phyloP scores from a whole-genome alignment of 208 protist species.

The Trypanosomatidae sp. region DNA sequence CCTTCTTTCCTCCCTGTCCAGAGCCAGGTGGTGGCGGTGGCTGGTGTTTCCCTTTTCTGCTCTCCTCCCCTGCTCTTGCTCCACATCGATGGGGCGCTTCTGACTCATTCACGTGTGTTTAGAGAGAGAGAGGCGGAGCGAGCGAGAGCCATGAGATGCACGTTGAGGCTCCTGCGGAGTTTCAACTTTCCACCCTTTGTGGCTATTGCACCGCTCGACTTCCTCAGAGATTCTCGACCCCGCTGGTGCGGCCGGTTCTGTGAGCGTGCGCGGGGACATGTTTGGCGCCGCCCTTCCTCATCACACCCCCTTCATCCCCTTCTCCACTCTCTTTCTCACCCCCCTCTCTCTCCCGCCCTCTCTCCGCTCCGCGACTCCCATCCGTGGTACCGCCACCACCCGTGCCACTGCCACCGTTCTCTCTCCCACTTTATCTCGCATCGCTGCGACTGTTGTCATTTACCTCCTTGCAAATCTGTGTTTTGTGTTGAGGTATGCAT shows the following conservation, averaged over 20 bases:
- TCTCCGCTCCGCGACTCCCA: background rate
- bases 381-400: background rate
- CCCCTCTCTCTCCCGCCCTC: background rate
- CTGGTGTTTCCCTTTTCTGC: background rate
- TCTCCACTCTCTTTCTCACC: slow-evolving; percentile 1
- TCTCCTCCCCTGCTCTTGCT: background rate
- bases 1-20: background rate
- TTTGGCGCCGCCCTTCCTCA: background rate
- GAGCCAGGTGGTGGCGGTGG: background rate
- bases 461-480: background rate
- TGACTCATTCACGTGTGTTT: background rate
- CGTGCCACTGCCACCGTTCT: background rate
- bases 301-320: background rate
- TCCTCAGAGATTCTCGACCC: background rate
- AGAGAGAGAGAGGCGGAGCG: background rate
- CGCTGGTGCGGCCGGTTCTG: background rate
- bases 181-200: background rate
- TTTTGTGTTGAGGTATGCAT: background rate
- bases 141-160: background rate
- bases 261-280: background rate
- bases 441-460: background rate
- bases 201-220: background rate
- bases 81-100: background rate
- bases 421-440: background rate
- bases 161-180: background rate